Evolutionary conservation across 768 basidiomycete species (phyloP).

Genomic region (Panaeolus papilionaceus): DNA sequence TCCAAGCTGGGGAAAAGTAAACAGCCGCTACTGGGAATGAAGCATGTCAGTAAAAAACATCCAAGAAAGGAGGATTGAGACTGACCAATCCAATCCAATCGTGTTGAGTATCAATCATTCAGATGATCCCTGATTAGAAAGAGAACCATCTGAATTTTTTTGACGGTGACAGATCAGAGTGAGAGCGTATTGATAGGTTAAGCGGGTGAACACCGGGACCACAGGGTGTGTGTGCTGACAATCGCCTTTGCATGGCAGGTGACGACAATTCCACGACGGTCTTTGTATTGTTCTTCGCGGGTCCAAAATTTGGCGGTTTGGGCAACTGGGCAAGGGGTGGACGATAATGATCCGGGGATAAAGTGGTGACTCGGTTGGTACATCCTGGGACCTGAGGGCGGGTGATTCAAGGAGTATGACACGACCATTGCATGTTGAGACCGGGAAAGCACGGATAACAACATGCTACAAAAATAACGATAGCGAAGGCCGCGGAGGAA

Average conservation of each 20-base stretch:
- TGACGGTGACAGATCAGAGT: constrained; percentile 12
- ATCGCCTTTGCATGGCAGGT: background rate
- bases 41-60: constrained; percentile 4
- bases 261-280: background rate
- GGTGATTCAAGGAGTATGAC: background rate
- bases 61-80: background rate
- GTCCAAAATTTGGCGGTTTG: background rate
- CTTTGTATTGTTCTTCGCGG: constrained; percentile 1
- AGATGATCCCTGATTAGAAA: constrained; percentile 5
- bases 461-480: constrained; percentile 12
- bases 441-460: constrained; percentile 12
- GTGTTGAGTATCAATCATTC: background rate
- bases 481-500: constrained; percentile 10
- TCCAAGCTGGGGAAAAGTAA: background rate
- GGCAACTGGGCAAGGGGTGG: constrained; percentile 4
- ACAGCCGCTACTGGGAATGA: background rate
- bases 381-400: constrained; percentile 9
- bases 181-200: background rate
- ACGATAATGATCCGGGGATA: background rate
- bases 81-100: constrained; percentile 4
- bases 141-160: background rate
- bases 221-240: constrained; percentile 1
- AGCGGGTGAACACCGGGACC: constrained; percentile 8
- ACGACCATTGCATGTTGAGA: constrained; percentile 13
- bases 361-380: background rate